Conservation (phyloP, 2,329 filamentous ascomycete genomes). For the Phoma sp. region DNA sequence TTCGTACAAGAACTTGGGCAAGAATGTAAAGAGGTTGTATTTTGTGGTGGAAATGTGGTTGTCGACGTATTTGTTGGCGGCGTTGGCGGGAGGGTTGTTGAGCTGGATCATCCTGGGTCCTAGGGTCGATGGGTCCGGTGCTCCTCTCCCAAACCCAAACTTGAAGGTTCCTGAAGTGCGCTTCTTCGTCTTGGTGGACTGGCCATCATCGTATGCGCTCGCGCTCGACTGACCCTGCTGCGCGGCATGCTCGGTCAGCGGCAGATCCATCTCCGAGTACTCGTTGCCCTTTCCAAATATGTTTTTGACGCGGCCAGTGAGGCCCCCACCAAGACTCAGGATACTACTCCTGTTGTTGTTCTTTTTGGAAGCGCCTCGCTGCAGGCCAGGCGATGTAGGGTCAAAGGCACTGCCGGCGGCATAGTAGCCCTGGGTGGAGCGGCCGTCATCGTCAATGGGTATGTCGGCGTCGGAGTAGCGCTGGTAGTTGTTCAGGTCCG, state of each 20-base stretch:
- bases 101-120: constrained; percentile 92
- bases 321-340: constrained; percentile 81
- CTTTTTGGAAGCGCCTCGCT: constrained; percentile 60
- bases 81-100: constrained; percentile 94
- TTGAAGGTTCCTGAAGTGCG: constrained; percentile 72
- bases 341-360: constrained; percentile 83
- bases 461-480: constrained; percentile 91
- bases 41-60: constrained; percentile 98
- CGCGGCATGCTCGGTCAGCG: constrained; percentile 78
- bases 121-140: constrained; percentile 86
- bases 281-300: constrained; percentile 84
- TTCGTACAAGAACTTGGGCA: constrained; percentile 96
- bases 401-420: constrained; percentile 69
- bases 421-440: constrained; percentile 78
- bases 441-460: constrained; percentile 78
- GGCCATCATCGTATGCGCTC: constrained; percentile 48
- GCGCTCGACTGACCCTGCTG: constrained; percentile 50
- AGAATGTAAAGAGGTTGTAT: constrained; percentile 91
- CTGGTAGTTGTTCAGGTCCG: constrained; percentile 85
- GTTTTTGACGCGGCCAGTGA: constrained; percentile 87
- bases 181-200: constrained; percentile 46
- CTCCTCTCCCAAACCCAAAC: constrained; percentile 85
- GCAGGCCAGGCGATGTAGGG: constrained; percentile 56
- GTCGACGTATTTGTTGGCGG: constrained; percentile 86
- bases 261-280: constrained; percentile 98